Percentiles rank a stretch among this genome's conserved stretches.
phyloP scores from a whole-genome alignment of 2,329 filamentous ascomycete genomes.

The Verticillium tricorpus region DNA sequence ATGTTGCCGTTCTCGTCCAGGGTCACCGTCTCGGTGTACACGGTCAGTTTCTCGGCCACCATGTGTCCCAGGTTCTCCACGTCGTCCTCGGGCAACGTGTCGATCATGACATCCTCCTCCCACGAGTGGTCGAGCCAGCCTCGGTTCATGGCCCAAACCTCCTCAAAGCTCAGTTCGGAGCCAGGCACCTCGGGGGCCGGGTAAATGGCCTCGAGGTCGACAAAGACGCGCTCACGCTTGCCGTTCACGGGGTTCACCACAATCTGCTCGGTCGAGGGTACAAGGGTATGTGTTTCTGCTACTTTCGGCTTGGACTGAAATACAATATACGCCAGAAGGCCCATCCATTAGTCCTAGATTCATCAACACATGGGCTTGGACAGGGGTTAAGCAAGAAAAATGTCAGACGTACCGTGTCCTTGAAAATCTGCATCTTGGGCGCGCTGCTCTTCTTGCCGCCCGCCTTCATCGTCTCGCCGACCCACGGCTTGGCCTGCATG shows the following conservation, averaged over 20 bases:
- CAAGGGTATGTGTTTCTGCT: conserved; percentile 61
- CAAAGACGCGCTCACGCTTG: conserved; percentile 80
- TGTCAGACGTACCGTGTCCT: conserved; percentile 77
- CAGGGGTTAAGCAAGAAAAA: conserved; percentile 18
- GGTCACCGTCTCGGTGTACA: conserved; percentile 39
- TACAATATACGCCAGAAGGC: conserved; percentile 45
- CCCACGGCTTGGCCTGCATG: conserved; percentile 84
- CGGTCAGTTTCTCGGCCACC: conserved; percentile 32
- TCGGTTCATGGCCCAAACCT: conserved; percentile 73
- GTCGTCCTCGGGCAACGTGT: conserved; percentile 7
- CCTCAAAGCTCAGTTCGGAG: conserved; percentile 85
- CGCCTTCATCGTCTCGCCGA: conserved; percentile 81
- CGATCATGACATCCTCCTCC: conserved; percentile 34
- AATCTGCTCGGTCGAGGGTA: conserved; percentile 70
- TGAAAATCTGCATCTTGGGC: conserved; percentile 88
- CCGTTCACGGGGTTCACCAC: conserved; percentile 78
- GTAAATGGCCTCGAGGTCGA: conserved; percentile 81
- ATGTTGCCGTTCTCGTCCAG: conserved; percentile 58
- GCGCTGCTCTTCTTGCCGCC: conserved; percentile 74
- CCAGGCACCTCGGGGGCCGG: conserved; percentile 67
- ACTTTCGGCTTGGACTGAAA: conserved; percentile 45
- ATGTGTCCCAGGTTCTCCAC: conserved; percentile 16
- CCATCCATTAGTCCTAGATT: conserved; percentile 86
- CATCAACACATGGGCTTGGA: conserved; percentile 70
- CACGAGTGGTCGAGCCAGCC: conserved; percentile 62